Percentiles rank a stretch among this genome's conserved stretches.
phyloP scores from a whole-genome alignment of 257 asterid genomes.

The Solanum appendiculatum region DNA sequence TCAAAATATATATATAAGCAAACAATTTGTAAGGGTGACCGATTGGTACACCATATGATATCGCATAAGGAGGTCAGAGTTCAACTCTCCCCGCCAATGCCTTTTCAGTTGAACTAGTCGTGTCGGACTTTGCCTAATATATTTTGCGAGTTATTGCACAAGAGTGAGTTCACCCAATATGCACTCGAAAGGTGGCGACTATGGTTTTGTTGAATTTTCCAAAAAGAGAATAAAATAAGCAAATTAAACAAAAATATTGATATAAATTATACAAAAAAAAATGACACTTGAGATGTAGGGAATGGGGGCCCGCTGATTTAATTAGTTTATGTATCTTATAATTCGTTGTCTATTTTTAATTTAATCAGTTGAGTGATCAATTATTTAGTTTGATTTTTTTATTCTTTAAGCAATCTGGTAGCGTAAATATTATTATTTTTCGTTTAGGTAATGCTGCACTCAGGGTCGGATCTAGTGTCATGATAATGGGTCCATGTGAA shows the following conservation, averaged over 20 bases:
- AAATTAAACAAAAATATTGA: no score
- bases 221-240: background rate
- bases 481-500: background rate
- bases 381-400: background rate
- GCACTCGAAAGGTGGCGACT: background rate
- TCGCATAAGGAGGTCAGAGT: background rate
- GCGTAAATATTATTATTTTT: background rate
- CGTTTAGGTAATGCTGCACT: background rate
- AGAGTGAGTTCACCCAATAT: no score
- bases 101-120: background rate
- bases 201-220: no score
- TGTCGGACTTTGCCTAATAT: background rate
- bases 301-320: no score
- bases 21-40: background rate
- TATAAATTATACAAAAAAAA: no score
- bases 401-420: background rate
- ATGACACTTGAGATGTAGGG: no score
- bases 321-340: no score
- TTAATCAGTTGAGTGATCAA: no score
- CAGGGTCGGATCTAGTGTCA: background rate
- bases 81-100: fast-evolving
- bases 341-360: no score
- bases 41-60: background rate
- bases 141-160: no score
- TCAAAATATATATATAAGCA: no score